These are phyloP conservation scores for Davidsoniella australis DNA, from an alignment of 2,329 filamentous ascomycete species.

Conservation along the genomic window DNA sequence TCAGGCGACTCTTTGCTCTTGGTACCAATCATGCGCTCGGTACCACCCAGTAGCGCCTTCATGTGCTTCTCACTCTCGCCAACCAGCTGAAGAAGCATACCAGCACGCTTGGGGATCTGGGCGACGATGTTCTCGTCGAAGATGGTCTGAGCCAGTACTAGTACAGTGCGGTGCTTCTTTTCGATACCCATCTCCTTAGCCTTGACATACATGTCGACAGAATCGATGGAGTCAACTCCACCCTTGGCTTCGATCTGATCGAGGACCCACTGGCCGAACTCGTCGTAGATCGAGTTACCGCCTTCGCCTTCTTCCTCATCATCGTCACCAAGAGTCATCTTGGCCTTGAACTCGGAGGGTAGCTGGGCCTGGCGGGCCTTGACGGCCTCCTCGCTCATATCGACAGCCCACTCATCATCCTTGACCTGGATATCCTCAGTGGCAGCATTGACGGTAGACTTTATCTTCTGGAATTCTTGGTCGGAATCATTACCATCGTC, in stretches of 20 bases:
- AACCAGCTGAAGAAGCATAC: constrained; percentile 80
- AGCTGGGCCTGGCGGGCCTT: constrained; percentile 86
- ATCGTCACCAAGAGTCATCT: constrained; percentile 67
- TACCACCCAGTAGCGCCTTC: constrained; percentile 87
- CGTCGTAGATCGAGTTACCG: constrained; percentile 65
- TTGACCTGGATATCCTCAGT: constrained; percentile 44
- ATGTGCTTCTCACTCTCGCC: constrained; percentile 74
- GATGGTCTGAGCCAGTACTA: constrained; percentile 82
- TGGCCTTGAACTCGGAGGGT: constrained; percentile 85
- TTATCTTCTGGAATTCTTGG: constrained; percentile 79
- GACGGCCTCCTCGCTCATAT: constrained; percentile 90
- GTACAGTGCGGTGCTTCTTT: constrained; percentile 78
- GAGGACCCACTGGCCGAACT: constrained; percentile 85
- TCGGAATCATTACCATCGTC: constrained; percentile 49
- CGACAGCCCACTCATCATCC: constrained; percentile 88
- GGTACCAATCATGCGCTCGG: constrained; percentile 69
- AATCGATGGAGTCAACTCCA: constrained; percentile 61
- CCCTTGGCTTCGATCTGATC: constrained; percentile 54
- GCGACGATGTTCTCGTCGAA: constrained; percentile 81
- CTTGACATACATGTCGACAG: constrained; percentile 88
- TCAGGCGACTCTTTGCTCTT: constrained; percentile 62
- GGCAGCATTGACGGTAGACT: constrained; percentile 35
- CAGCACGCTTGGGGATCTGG: constrained; percentile 69
- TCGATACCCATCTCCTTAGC: constrained; percentile 93
- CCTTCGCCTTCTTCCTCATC: constrained; percentile 69